A percentile compares a stretch with the other conserved stretches of the same genome.
Conservation (phyloP, 495 filamentous ascomycete genomes). For the Stereocaulon alpinum region DNA sequence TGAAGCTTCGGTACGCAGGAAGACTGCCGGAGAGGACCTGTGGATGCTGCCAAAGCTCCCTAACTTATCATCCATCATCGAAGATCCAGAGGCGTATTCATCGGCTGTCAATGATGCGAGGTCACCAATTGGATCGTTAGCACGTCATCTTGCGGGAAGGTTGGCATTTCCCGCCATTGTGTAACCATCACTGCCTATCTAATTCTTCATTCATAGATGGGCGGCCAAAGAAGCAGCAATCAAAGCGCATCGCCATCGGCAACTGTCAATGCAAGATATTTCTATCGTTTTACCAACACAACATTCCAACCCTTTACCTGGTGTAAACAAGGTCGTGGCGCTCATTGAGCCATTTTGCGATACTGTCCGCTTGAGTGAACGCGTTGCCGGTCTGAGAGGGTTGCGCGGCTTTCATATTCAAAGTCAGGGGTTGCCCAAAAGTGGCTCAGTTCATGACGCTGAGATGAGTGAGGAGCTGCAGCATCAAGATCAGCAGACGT, state of each 20-base stretch:
- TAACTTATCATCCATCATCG: background rate
- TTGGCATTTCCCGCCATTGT: constrained; percentile 22
- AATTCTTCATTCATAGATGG: constrained; percentile 30
- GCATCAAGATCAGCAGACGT: background rate
- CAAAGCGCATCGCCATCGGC: constrained; percentile 42
- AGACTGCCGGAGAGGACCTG: background rate
- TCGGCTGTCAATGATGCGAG: constrained; percentile 8
- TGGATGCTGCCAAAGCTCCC: constrained; percentile 10
- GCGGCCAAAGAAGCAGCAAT: constrained; percentile 58
- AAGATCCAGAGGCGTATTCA: background rate
- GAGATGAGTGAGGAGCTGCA: background rate
- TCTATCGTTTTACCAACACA: constrained; percentile 24
- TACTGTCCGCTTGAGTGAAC: constrained; percentile 7
- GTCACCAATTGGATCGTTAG: constrained; percentile 12
- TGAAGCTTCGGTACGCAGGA: background rate
- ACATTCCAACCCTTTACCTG: background rate
- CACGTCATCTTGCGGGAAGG: constrained; percentile 41
- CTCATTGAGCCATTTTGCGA: constrained; percentile 19
- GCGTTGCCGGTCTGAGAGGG: constrained; percentile 10
- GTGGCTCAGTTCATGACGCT: background rate
- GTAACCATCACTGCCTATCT: constrained; percentile 11
- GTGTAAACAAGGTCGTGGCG: constrained; percentile 7
- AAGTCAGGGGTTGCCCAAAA: background rate
- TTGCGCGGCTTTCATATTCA: constrained; percentile 8
- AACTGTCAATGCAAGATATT: constrained; percentile 38